phyloP scores from a whole-genome alignment of 176 grass and related monocot species.

The Puya raimondii region DNA sequence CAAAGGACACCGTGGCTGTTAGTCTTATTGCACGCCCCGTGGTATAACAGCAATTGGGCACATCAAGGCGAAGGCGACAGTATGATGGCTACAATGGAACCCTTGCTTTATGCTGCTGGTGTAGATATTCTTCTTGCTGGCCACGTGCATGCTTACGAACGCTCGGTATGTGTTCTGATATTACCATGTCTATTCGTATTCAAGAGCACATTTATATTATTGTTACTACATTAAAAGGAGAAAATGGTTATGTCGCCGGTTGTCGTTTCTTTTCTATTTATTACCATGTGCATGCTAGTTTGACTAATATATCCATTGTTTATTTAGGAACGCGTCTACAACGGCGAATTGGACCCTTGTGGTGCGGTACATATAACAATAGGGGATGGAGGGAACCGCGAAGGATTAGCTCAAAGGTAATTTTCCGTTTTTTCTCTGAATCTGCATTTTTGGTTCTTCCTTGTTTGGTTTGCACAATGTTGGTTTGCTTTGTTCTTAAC shows the following conservation, averaged over 20 bases:
- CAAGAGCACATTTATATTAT: not conserved
- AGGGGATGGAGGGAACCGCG: slow-evolving; percentile 86
- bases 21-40: slow-evolving; percentile 63
- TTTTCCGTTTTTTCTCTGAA: not conserved
- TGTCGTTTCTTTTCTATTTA: too few relatives aligned
- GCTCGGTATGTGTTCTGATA: slow-evolving; percentile 46
- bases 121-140: slow-evolving; percentile 79
- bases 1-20: slow-evolving; percentile 73
- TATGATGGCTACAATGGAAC: slow-evolving; percentile 75
- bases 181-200: not conserved
- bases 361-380: slow-evolving; percentile 88
- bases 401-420: slow-evolving; percentile 79
- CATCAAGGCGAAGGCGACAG: slow-evolving; percentile 71
- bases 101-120: slow-evolving; percentile 61
- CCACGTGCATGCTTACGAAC: slow-evolving; percentile 96
- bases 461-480: not conserved
- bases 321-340: slow-evolving; percentile 55
- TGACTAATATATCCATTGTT: slow-evolving; percentile 7
- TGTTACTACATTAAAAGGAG: too few relatives aligned
- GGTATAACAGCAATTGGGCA: slow-evolving; percentile 96
- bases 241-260: too few relatives aligned
- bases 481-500: not conserved
- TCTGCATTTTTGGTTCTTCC: not conserved
- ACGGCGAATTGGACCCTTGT: slow-evolving; percentile 47
- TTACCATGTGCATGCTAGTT: too few relatives aligned